Conservation (phyloP, 1,284 basidiomycete genomes). For the Ceratobasidium theobromae region DNA sequence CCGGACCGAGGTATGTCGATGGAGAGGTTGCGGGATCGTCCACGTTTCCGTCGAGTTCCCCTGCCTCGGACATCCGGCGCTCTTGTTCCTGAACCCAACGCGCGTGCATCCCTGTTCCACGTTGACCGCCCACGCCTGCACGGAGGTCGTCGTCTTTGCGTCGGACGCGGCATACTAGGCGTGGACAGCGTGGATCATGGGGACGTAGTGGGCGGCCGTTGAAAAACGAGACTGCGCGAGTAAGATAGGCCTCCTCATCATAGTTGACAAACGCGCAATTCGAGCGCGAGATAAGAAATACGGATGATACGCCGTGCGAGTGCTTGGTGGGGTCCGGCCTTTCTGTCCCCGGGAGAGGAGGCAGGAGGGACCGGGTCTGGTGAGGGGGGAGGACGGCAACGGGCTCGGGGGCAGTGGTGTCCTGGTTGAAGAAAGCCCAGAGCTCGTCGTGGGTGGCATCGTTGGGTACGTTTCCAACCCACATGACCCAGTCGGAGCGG, state of each 20-base stretch:
- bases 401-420: constrained; percentile 28
- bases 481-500: constrained; percentile 93
- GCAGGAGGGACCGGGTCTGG: neutral
- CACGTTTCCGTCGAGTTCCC: constrained; percentile 10
- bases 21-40: constrained; percentile 37
- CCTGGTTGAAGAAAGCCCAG: constrained; percentile 72
- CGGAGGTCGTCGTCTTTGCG: constrained; percentile 83
- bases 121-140: constrained; percentile 88
- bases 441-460: constrained; percentile 88
- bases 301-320: constrained; percentile 68
- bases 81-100: constrained; percentile 69
- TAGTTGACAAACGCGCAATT: constrained; percentile 95
- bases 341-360: neutral
- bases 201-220: constrained; percentile 67
- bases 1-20: constrained; percentile 36
- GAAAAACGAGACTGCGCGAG: constrained; percentile 70
- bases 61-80: constrained; percentile 34
- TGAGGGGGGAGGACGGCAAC: constrained; percentile 1
- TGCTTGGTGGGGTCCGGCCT: neutral
- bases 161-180: constrained; percentile 83
- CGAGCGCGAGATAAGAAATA: constrained; percentile 90
- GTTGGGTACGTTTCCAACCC: constrained; percentile 86
- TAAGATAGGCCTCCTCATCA: constrained; percentile 62
- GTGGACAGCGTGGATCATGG: constrained; percentile 69
- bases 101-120: constrained; percentile 82